A percentile compares a stretch with the other conserved stretches of the same genome.
Evolutionary conservation across 139 green algal species (phyloP).

Genomic region (Auxenochlorella pyrenoidosa): DNA sequence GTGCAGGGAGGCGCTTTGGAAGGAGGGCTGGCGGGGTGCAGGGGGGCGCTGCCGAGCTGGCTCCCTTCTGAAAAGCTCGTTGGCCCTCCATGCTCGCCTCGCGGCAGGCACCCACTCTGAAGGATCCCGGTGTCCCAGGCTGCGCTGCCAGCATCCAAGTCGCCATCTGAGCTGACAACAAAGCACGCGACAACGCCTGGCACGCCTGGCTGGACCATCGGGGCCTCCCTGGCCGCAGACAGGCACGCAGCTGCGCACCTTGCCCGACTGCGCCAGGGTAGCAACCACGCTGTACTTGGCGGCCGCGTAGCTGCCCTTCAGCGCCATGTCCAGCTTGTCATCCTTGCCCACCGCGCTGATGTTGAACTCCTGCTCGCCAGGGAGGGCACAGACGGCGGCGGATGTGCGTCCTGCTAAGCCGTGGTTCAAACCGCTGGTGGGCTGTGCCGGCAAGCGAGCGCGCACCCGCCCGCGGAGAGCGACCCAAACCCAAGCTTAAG

Average conservation of each 20-base stretch:
- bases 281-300: slow-evolving; percentile 46
- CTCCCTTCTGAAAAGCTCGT: too few species aligned
- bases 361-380: slow-evolving; percentile 54
- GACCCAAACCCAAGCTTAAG: slow-evolving; percentile 2
- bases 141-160: background rate
- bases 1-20: too few species aligned
- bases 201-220: too few species aligned
- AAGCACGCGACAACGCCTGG: too few species aligned
- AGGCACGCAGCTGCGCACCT: slow-evolving; percentile 42
- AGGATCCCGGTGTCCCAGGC: too few species aligned
- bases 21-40: too few species aligned
- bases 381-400: background rate
- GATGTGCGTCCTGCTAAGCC: background rate
- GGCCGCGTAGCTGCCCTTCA: slow-evolving; percentile 58
- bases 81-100: too few species aligned
- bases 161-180: too few species aligned
- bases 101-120: too few species aligned
- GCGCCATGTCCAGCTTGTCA: slow-evolving; percentile 41
- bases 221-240: too few species aligned
- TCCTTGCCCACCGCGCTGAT: slow-evolving; percentile 44
- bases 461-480: background rate
- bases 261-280: slow-evolving; percentile 48
- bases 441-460: background rate
- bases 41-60: too few species aligned
- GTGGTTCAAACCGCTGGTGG: background rate